These are phyloP conservation scores for Colletotrichum neosansevieriae DNA, from an alignment of 2,329 filamentous ascomycete genomes.

Conservation along the genomic window DNA sequence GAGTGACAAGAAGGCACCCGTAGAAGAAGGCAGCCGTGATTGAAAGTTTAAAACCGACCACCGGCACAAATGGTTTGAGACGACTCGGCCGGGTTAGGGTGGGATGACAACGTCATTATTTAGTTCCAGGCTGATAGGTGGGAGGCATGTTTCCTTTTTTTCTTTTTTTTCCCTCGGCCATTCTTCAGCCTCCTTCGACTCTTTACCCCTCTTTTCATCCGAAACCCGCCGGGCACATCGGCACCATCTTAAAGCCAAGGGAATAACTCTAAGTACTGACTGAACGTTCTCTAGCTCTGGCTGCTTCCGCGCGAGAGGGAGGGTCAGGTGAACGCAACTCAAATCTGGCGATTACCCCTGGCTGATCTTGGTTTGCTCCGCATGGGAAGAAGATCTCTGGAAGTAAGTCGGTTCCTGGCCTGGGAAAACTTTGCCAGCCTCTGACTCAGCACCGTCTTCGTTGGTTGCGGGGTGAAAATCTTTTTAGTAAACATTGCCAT, in stretches of 20 bases:
- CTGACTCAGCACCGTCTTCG: background rate
- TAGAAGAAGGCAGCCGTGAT: background rate
- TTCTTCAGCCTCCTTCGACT: background rate
- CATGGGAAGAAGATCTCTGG: background rate
- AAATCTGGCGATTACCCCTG: background rate
- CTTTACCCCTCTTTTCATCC: constrained; percentile 26
- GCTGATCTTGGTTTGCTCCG: background rate
- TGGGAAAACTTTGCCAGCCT: constrained; percentile 2
- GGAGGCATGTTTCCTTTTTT: background rate
- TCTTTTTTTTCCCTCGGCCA: background rate
- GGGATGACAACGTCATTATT: background rate
- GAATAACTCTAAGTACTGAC: background rate
- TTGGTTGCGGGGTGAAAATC: background rate
- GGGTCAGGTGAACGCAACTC: constrained; percentile 13
- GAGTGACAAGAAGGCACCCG: background rate
- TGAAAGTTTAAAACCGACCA: constrained; percentile 6
- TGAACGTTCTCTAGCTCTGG: background rate
- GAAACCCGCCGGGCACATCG: background rate
- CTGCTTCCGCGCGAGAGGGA: background rate
- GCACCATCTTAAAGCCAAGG: background rate
- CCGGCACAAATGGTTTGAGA: constrained; percentile 9
- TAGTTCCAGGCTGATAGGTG: background rate
- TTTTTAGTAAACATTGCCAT: background rate
- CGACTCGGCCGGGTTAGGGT: background rate
- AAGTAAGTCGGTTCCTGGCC: constrained; percentile 18